Percentiles rank a stretch among this genome's conserved stretches.
Evolutionary conservation across 805 yeast species (phyloP).

Genomic region (Cyberlindnera saturnus): DNA sequence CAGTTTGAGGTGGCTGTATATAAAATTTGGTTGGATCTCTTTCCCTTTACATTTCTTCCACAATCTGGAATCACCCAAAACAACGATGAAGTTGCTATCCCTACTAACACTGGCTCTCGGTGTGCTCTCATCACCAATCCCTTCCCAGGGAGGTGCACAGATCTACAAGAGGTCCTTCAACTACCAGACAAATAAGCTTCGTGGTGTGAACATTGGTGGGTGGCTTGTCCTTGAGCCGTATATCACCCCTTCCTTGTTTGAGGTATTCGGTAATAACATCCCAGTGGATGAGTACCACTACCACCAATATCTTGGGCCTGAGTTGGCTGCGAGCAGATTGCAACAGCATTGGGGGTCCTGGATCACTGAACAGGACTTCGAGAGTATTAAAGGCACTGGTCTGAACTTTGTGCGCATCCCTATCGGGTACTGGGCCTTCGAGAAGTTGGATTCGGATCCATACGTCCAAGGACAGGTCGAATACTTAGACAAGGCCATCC

Average conservation of each 20-base stretch:
- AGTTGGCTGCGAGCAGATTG: constrained; percentile 45
- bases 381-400: constrained; percentile 52
- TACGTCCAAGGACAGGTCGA: constrained; percentile 76
- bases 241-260: constrained; percentile 76
- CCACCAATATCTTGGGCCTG: constrained; percentile 53
- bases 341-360: constrained; percentile 73
- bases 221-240: constrained; percentile 87
- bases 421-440: constrained; percentile 92
- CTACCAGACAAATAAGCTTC: constrained; percentile 14
- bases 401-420: constrained; percentile 87
- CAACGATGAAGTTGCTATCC: not conserved
- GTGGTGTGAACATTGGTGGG: constrained; percentile 84
- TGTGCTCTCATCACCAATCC: constrained; percentile 20
- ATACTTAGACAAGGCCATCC: constrained; percentile 70
- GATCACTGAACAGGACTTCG: constrained; percentile 69
- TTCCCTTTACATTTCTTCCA: no score
- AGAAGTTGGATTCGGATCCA: constrained; percentile 59
- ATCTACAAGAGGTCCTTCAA: constrained; percentile 20
- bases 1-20: no score
- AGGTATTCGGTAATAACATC: constrained; percentile 37
- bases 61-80: no score
- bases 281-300: constrained; percentile 85
- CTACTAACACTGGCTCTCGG: not conserved
- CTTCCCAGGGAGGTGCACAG: constrained; percentile 21
- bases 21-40: no score